These are phyloP conservation scores for Penicillium sp. DNA, from an alignment of 2,329 filamentous ascomycete species.

Conservation along the genomic window DNA sequence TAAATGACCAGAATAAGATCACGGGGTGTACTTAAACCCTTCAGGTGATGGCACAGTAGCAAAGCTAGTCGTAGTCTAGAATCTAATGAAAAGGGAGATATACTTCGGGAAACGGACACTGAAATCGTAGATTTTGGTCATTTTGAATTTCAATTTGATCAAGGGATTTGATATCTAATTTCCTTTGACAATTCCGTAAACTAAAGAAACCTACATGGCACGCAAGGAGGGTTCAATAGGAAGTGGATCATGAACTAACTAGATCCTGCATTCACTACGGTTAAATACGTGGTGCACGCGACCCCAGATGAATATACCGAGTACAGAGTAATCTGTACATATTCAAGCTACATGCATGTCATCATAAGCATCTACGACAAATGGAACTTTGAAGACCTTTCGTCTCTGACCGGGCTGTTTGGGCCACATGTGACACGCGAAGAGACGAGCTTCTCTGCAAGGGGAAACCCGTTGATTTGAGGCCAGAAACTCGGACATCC, in stretches of 20 bases:
- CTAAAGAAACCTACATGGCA: neutral
- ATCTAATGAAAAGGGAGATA: neutral
- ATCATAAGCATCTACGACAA: neutral
- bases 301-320: neutral
- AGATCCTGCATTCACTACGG: neutral
- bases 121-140: neutral
- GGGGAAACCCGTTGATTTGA: conserved; percentile 20
- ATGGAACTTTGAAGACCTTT: neutral
- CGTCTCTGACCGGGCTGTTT: neutral
- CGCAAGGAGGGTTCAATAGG: conserved; percentile 9
- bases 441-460: conserved; percentile 16
- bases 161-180: neutral
- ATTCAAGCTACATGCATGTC: neutral
- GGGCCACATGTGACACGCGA: neutral
- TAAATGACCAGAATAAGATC: neutral
- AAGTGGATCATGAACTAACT: neutral
- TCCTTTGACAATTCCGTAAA: neutral
- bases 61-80: neutral
- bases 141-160: neutral
- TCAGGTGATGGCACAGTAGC: neutral
- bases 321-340: neutral
- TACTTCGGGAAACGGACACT: neutral
- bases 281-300: conserved; percentile 1
- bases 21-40: neutral
- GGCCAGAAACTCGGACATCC: conserved; percentile 1